A percentile compares a stretch with the other conserved stretches of the same genome.
Evolutionary conservation across 164 flowering plant species (phyloP).

Genomic region (Dillenia turbinata): DNA sequence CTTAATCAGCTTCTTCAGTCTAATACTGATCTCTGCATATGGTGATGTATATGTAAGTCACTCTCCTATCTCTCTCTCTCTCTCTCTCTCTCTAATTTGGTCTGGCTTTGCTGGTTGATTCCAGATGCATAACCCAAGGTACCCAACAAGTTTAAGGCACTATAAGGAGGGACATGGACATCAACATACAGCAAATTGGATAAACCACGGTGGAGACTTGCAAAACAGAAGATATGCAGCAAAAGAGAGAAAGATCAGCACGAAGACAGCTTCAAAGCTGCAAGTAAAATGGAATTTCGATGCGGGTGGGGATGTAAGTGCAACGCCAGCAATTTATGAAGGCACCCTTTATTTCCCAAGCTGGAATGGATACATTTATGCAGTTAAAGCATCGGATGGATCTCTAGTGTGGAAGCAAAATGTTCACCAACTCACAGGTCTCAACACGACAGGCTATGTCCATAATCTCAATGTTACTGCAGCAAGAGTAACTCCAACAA

Average conservation of each 20-base stretch:
- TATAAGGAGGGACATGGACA: no score
- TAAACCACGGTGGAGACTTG: slow-evolving; percentile 41
- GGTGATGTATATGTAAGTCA: no score
- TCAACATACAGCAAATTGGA: slow-evolving; percentile 16
- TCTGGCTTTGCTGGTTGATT: no score
- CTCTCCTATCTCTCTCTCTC: no score
- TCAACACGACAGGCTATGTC: slow-evolving; percentile 20
- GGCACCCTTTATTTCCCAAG: slow-evolving; percentile 38
- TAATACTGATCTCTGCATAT: no score
- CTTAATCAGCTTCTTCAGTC: no score
- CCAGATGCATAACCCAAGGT: no score
- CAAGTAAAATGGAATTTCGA: slow-evolving; percentile 35
- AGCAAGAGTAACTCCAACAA: slow-evolving; percentile 37
- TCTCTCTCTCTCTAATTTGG: no score
- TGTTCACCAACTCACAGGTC: slow-evolving; percentile 28
- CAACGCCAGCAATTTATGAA: slow-evolving; percentile 40
- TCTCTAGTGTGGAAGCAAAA: slow-evolving; percentile 35
- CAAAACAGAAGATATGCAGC: slow-evolving; percentile 30
- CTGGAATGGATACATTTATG: slow-evolving; percentile 49
- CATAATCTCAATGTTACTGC: slow-evolving; percentile 19
- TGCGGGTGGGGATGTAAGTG: slow-evolving; percentile 41
- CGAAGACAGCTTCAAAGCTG: slow-evolving; percentile 15
- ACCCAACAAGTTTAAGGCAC: no score
- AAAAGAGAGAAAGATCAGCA: slow-evolving; percentile 23
- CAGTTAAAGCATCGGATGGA: slow-evolving; percentile 34